These are phyloP conservation scores for Rhizopogon vulgaris DNA, from an alignment of 768 basidiomycete genomes.

Conservation along the genomic window DNA sequence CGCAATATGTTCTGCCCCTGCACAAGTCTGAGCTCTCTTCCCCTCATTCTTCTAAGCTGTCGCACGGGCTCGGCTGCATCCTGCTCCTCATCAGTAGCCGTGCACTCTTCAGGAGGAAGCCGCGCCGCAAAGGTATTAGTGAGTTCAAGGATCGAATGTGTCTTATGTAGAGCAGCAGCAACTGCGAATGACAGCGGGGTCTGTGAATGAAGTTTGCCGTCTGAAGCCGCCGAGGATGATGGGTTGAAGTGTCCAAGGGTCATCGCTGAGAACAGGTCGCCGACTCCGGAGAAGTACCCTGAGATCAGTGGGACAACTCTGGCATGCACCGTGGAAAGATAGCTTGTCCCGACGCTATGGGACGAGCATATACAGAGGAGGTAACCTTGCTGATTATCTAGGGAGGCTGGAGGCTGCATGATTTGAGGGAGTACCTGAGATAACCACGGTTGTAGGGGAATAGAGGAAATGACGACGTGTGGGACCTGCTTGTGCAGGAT, in stretches of 20 bases:
- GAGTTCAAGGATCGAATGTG: constrained; percentile 60
- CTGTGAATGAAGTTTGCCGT: constrained; percentile 10
- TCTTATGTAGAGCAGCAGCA: constrained; percentile 69
- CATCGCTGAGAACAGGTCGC: constrained; percentile 93
- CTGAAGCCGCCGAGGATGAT: constrained; percentile 5
- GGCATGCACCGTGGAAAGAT: constrained; percentile 49
- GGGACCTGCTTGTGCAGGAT: constrained; percentile 78
- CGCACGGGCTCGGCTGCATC: constrained; percentile 60
- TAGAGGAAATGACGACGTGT: constrained; percentile 89
- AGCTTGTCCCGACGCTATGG: constrained; percentile 10
- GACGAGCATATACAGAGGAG: constrained; percentile 83
- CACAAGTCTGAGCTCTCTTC: constrained; percentile 79
- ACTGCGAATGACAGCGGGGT: constrained; percentile 29
- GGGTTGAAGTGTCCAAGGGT: constrained; percentile 73
- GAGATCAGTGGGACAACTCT: constrained; percentile 72
- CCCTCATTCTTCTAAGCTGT: constrained; percentile 68
- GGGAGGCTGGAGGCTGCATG: constrained; percentile 19
- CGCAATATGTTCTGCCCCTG: constrained; percentile 70
- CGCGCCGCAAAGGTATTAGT: constrained; percentile 53
- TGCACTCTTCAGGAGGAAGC: constrained; percentile 55
- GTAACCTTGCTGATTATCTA: constrained; percentile 30
- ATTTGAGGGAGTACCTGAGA: constrained; percentile 41
- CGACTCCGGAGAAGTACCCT: constrained; percentile 95
- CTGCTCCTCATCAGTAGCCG: constrained; percentile 70
- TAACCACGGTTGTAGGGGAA: constrained; percentile 66